These are phyloP conservation scores for Neonectria neomacrospora DNA, from an alignment of 2,329 filamentous ascomycete genomes.

Conservation along the genomic window DNA sequence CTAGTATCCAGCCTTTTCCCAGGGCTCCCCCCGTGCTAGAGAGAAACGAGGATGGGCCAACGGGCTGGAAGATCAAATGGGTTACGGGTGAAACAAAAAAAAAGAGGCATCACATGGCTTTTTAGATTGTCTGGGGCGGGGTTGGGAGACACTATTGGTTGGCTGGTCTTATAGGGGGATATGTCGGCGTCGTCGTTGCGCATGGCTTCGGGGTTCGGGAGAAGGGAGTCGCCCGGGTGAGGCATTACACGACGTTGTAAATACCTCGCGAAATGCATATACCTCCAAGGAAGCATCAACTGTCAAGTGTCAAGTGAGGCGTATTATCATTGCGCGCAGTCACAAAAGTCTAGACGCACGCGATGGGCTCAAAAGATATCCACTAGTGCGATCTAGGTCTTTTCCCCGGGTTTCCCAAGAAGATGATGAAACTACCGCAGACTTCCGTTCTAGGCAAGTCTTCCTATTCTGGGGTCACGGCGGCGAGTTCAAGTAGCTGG, in stretches of 20 bases:
- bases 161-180: conserved; percentile 4
- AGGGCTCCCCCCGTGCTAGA: background rate
- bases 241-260: background rate
- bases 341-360: background rate
- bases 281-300: too few species aligned
- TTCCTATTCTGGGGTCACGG: conserved; percentile 21
- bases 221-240: background rate
- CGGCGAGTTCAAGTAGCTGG: background rate
- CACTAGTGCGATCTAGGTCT: background rate
- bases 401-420: conserved; percentile 20
- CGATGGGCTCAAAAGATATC: background rate
- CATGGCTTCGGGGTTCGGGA: conserved; percentile 14
- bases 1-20: background rate
- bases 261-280: background rate
- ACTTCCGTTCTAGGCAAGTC: conserved; percentile 21
- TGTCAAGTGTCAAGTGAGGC: too few species aligned
- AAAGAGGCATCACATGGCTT: conserved; percentile 17
- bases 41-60: conserved; percentile 14
- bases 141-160: conserved; percentile 15
- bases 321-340: too few species aligned
- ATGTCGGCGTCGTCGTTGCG: conserved; percentile 21
- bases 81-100: conserved; percentile 3
- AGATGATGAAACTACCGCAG: background rate
- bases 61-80: background rate
- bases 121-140: conserved; percentile 1